phyloP scores from a whole-genome alignment of 805 yeast genomes.

The Naumovozyma dairenensis region DNA sequence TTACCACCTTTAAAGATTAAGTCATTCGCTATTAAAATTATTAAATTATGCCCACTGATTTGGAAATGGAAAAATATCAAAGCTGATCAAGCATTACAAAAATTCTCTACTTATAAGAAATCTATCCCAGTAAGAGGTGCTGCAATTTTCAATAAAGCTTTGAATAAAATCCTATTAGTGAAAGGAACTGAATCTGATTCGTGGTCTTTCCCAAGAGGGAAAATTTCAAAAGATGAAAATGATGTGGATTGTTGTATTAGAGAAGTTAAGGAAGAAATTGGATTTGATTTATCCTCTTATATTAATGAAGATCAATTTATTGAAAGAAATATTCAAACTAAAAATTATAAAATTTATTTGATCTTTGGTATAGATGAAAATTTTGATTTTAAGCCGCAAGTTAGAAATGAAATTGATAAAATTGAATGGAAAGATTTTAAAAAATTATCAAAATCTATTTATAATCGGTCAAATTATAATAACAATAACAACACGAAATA shows the following conservation, averaged over 20 bases:
- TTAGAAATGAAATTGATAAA: conserved; percentile 76
- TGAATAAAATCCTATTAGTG: conserved; percentile 67
- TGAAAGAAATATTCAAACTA: conserved; percentile 74
- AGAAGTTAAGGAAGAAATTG: conserved; percentile 89
- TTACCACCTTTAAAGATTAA: conserved; percentile 74
- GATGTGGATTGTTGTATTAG: conserved; percentile 85
- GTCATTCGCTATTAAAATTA: conserved; percentile 56
- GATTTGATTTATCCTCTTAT: conserved; percentile 66
- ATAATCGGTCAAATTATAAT: conserved; percentile 14
- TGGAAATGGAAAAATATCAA: conserved; percentile 87
- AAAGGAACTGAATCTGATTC: conserved; percentile 73
- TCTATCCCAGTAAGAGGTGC: conserved; percentile 95
- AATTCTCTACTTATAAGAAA: conserved; percentile 77
- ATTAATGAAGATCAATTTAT: conserved; percentile 63
- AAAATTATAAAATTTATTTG: conserved; percentile 75
- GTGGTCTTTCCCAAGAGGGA: conserved; percentile 97
- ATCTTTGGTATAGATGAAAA: conserved; percentile 71
- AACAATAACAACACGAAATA: conserved; percentile 28
- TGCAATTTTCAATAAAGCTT: conserved; percentile 63
- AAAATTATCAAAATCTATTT: conserved; percentile 29
- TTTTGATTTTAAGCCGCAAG: conserved; percentile 65
- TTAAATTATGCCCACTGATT: conserved; percentile 60
- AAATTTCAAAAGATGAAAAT: conserved; percentile 84
- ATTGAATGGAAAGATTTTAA: conserved; percentile 71
- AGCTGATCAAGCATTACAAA: conserved; percentile 57